Percentiles rank a stretch among this genome's conserved stretches.
Conservation (phyloP, 306 rosid species). For the Cercis canadensis region DNA sequence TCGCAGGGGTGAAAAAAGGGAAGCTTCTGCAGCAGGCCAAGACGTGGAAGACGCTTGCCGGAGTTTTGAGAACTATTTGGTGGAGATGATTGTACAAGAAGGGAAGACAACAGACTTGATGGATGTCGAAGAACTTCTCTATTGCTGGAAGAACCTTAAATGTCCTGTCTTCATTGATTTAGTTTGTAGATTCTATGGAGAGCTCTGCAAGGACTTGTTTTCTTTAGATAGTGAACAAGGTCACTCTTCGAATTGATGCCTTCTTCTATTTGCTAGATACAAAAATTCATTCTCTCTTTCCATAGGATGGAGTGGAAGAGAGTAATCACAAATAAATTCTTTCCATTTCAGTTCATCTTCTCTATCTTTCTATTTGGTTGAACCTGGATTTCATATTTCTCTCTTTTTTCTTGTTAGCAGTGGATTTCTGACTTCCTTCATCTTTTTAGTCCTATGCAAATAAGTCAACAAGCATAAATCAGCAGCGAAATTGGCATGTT, state of each 20-base stretch:
- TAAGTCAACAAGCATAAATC: no score
- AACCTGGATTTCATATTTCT: no score
- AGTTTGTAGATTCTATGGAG: conserved; percentile 86
- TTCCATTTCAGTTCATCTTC: no score
- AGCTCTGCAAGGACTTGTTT: conserved; percentile 89
- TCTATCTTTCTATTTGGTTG: no score
- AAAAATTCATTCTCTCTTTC: background rate
- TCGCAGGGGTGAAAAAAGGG: conserved; percentile 26
- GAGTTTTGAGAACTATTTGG: conserved; percentile 88
- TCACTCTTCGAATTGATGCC: conserved; percentile 33
- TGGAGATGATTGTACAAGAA: conserved; percentile 91
- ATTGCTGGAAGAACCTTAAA: conserved; percentile 83
- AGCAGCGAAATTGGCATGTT: no score
- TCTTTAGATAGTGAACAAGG: conserved; percentile 48
- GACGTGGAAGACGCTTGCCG: conserved; percentile 84
- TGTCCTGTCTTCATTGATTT: conserved; percentile 77
- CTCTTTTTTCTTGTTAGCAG: no score
- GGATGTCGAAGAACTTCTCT: conserved; percentile 88
- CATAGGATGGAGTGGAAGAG: no score
- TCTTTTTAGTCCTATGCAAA: no score
- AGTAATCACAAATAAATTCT: no score
- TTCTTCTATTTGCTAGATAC: no score
- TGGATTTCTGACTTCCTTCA: no score
- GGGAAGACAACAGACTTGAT: conserved; percentile 73
- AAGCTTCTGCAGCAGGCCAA: conserved; percentile 12